A percentile compares a stretch with the other conserved stretches of the same genome.
These are phyloP conservation scores for Pulicaria dysenterica DNA, from an alignment of 129 eudicot genomes.

Conservation along the genomic window DNA sequence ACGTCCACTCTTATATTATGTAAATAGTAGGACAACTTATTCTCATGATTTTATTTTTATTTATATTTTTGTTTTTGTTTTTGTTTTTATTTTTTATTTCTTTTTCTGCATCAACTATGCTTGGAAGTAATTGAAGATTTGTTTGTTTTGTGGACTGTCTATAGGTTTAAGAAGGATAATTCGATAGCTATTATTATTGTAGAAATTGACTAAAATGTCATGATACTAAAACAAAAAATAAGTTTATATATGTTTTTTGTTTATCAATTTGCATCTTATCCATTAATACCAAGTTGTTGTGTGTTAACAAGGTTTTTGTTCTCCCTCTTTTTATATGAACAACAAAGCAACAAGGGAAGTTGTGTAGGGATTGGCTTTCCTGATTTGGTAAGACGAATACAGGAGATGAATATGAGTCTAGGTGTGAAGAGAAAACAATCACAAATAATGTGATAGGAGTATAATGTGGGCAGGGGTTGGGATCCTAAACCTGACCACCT, in stretches of 20 bases:
- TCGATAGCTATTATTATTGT: constrained; percentile 2
- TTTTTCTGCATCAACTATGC: background rate
- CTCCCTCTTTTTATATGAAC: constrained; percentile 3
- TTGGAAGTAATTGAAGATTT: constrained; percentile 2
- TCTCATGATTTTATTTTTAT: background rate
- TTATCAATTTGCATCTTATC: constrained; percentile 23
- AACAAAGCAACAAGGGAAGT: constrained; percentile 31
- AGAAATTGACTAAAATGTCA: constrained; percentile 17
- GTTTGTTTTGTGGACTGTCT: background rate
- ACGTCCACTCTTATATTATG: constrained; percentile 17
- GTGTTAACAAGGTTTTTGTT: constrained; percentile 30
- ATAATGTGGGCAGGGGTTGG: constrained; percentile 31
- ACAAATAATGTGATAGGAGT: constrained; percentile 13
- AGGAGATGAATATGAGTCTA: constrained; percentile 25
- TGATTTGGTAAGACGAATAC: constrained; percentile 34
- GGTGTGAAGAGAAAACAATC: constrained; percentile 24
- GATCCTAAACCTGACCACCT: constrained; percentile 74
- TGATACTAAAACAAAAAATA: constrained; percentile 9
- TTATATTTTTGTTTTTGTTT: no score
- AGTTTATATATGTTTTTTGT: background rate
- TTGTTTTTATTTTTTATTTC: background rate
- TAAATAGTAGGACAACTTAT: background rate
- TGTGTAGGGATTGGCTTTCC: constrained; percentile 39
- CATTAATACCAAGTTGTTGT: constrained; percentile 17
- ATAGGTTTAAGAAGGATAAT: background rate